phyloP scores from a whole-genome alignment of 805 yeast genomes.

The Wickerhamiella cacticola region DNA sequence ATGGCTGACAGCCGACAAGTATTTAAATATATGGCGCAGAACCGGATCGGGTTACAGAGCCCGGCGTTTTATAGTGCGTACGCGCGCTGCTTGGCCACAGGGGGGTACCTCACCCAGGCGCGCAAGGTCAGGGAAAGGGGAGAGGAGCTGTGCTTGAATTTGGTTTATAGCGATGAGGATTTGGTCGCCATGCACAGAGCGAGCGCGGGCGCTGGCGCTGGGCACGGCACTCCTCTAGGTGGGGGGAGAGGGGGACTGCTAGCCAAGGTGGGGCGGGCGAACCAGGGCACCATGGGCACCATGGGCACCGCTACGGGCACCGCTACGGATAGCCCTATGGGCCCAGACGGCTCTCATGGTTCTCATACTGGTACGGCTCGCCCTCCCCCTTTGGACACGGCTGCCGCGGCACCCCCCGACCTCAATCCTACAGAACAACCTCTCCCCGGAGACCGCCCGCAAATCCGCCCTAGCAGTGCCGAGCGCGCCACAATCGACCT shows the following conservation, averaged over 20 bases:
- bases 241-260: no score
- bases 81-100: constrained; percentile 48
- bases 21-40: constrained; percentile 56
- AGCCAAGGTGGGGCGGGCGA: no score
- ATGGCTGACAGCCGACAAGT: constrained; percentile 62
- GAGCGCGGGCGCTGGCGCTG: no score
- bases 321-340: no score
- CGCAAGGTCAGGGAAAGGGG: constrained; percentile 38
- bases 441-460: neutral
- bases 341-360: no score
- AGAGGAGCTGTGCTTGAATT: neutral
- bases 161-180: constrained; percentile 31
- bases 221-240: no score
- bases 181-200: constrained; percentile 32
- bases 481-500: constrained; percentile 6
- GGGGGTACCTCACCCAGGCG: constrained; percentile 42
- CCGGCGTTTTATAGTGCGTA: constrained; percentile 71
- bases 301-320: no score
- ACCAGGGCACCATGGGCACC: no score
- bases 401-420: no score
- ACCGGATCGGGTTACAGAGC: constrained; percentile 54
- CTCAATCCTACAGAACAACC: neutral
- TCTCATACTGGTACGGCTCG: no score
- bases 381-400: no score
- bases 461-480: neutral